Conservation (phyloP, 192 early-diverging fungal genomes). For the Coemansia sp. region DNA sequence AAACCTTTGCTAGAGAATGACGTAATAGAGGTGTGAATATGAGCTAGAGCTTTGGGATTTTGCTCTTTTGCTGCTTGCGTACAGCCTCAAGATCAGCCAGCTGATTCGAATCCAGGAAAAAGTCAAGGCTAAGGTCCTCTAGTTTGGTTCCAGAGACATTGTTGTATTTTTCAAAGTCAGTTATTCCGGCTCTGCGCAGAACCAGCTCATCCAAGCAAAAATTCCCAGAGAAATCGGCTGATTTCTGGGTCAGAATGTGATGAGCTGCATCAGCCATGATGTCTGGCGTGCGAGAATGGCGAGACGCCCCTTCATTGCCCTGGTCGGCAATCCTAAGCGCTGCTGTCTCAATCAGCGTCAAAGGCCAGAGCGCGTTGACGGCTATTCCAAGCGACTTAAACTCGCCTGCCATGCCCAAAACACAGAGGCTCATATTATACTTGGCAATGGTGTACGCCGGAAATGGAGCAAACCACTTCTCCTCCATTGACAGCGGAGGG, state of each 20-base stretch:
- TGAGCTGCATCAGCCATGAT: conserved; percentile 84
- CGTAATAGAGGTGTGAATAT: background rate
- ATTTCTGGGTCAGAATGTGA: conserved; percentile 61
- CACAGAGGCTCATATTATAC: conserved; percentile 75
- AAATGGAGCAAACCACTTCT: conserved; percentile 68
- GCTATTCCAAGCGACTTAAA: conserved; percentile 66
- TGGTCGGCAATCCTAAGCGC: conserved; percentile 56
- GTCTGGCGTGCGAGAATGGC: conserved; percentile 51
- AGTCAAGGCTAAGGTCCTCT: conserved; percentile 64
- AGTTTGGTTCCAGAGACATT: conserved; percentile 56
- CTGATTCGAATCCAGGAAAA: conserved; percentile 60
- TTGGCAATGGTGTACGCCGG: conserved; percentile 72
- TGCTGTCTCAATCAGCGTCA: conserved; percentile 74
- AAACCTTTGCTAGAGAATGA: background rate
- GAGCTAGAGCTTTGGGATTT: conserved; percentile 5
- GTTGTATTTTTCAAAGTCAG: conserved; percentile 70
- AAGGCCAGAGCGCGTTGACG: conserved; percentile 80
- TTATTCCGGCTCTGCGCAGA: conserved; percentile 69
- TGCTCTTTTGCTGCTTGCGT: conserved; percentile 29
- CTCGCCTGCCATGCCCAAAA: conserved; percentile 75
- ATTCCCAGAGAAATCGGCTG: conserved; percentile 61
- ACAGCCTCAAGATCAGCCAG: conserved; percentile 44
- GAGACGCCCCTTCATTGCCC: conserved; percentile 6
- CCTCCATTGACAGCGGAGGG: conserved; percentile 69
- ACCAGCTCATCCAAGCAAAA: conserved; percentile 82